Evolutionary conservation across 768 basidiomycete species (phyloP).

Genomic region (Sutorius australiensis): DNA sequence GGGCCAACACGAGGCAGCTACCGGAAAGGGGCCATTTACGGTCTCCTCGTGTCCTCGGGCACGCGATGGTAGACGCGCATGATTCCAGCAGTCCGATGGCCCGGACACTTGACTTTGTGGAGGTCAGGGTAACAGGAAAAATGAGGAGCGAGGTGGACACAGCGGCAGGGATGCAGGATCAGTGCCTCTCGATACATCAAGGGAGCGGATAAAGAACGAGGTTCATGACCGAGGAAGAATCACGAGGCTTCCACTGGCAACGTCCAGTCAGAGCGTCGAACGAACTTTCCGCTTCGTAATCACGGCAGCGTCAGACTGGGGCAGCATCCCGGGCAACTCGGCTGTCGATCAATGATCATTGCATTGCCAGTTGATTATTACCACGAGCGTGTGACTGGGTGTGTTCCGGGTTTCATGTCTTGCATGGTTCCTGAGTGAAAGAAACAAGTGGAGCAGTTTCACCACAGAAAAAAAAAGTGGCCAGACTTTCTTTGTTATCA

Average conservation of each 20-base stretch:
- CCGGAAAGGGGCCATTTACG: slow-evolving; percentile 23
- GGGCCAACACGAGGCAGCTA: slow-evolving; percentile 29
- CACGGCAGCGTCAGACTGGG: neutral
- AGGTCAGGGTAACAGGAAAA: neutral
- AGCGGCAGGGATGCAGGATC: neutral
- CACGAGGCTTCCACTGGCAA: neutral
- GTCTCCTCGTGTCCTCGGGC: slow-evolving; percentile 12
- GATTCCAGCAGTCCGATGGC: neutral
- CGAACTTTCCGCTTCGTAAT: neutral
- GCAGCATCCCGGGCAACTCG: neutral
- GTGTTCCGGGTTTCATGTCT: neutral
- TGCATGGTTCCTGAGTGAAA: neutral
- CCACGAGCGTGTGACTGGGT: neutral
- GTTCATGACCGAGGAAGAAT: neutral
- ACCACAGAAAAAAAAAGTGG: too few species aligned
- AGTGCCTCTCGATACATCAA: neutral
- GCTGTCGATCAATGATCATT: neutral
- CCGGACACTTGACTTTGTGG: neutral
- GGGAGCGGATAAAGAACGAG: neutral
- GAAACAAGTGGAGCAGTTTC: neutral
- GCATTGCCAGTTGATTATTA: neutral
- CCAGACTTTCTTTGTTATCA: neutral
- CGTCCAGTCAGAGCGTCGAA: neutral
- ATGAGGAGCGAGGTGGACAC: too few species aligned
- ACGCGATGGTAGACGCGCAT: slow-evolving; percentile 12